Evolutionary conservation across 805 yeast species (phyloP).

Genomic region (Torulaspora franciscae): DNA sequence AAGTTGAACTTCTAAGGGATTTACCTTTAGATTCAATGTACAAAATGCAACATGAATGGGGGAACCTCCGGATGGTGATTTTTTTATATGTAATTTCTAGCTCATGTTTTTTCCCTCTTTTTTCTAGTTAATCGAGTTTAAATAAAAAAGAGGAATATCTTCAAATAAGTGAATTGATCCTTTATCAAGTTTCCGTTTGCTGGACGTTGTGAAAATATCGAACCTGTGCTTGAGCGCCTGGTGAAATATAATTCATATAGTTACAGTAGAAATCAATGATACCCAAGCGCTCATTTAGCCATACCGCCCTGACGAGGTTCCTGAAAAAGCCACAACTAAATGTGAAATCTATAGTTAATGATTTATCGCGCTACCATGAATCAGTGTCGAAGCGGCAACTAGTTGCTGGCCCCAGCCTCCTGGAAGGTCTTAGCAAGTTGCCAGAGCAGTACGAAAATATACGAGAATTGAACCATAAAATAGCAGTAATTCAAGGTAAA

Average conservation of each 20-base stretch:
- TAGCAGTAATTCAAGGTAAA: slow-evolving; percentile 30
- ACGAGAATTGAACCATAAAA: slow-evolving; percentile 17
- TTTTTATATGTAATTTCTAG: slow-evolving; percentile 19
- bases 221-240: no score
- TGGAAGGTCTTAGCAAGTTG: slow-evolving; percentile 28
- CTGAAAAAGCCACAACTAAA: slow-evolving; percentile 30
- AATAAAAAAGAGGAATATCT: slow-evolving; percentile 16
- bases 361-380: slow-evolving; percentile 18
- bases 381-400: slow-evolving; percentile 33
- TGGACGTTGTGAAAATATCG: no score
- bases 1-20: slow-evolving; percentile 78
- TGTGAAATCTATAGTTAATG: slow-evolving; percentile 22
- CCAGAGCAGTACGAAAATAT: slow-evolving; percentile 27
- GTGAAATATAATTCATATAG: no score
- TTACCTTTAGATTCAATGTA: slow-evolving; percentile 9
- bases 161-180: slow-evolving; percentile 7
- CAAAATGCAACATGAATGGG: slow-evolving; percentile 11
- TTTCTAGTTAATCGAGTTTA: slow-evolving; percentile 13
- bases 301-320: slow-evolving; percentile 3
- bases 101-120: slow-evolving; percentile 17
- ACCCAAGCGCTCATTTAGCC: slow-evolving; percentile 10
- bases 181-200: background rate
- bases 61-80: slow-evolving; percentile 14
- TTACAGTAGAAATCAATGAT: background rate
- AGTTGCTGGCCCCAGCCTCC: slow-evolving; percentile 17